Evolutionary conservation across 306 rosid genomes (phyloP), one percentile per base, ranked within the genome.

Genomic region (Macrotyloma uniflorum): DNA sequence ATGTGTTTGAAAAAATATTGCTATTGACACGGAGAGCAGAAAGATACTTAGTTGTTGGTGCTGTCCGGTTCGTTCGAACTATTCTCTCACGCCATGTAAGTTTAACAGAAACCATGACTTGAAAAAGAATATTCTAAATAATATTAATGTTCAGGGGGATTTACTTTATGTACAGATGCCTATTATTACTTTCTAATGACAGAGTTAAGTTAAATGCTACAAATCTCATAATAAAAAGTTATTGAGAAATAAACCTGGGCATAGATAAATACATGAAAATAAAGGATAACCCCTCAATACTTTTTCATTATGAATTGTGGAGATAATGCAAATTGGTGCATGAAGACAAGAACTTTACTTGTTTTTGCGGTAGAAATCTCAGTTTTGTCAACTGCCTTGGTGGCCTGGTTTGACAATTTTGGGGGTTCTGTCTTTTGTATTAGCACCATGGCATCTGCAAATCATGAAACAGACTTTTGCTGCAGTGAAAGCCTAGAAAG

Each of bases 1-100:
- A 90, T 43, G 86, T 82, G 68, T 80, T 92, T 78, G 95, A 92
- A 76, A 90, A 90, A 75, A 88, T 92, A 87, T 86, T 94, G 87
- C 77, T 90, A 49, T 79, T 94, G 77, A 89, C 97, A 19, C 86
- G 43, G 70, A 94, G 93, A 86, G 86, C 87, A 73, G 98, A 94
- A 82, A 92, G 82, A 68, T 94, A 87, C 80, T 82, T 94, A 62
- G 95, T 92, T 76, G 93, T 92, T 87, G 96, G 97, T 75, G 97
- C 95, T 80, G 93, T 94, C 61, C 97, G 98, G 42, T 94, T 94
- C 73, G 76, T 90, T 80, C 97, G 98, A 45, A 90, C 98, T 63
- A 85, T 90, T 77, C 96, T 94, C 54, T 80, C 91, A 40, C 97
- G 96, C 74, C 92, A 87, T 64, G 98, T 94, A 85, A 88, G 95